Conservation (phyloP, 257 asterid genomes). For the Capsicum chinense region DNA sequence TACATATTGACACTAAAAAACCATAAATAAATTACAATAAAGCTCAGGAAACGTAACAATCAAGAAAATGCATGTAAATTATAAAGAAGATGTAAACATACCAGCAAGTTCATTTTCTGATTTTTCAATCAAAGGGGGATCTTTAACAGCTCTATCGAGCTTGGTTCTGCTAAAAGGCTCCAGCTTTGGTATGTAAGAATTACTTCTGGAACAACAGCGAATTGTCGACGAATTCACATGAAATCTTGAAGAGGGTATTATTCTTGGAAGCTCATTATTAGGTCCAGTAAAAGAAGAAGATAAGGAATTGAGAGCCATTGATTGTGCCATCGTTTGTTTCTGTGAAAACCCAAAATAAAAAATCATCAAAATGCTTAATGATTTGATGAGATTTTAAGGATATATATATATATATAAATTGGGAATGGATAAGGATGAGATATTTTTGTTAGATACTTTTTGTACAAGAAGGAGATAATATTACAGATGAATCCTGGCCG, state of each 20-base stretch:
- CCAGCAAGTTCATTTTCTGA: slow-evolving; percentile 81
- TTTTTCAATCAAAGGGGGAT: slow-evolving; percentile 87
- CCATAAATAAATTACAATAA: not conserved
- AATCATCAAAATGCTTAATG: not conserved
- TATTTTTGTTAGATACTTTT: slow-evolving; percentile 31
- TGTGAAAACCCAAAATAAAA: not conserved
- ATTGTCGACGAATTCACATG: slow-evolving; percentile 36
- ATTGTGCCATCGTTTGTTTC: slow-evolving; percentile 49
- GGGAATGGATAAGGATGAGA: slow-evolving; percentile 67
- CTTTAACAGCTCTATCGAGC: slow-evolving; percentile 66
- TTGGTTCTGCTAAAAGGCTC: slow-evolving; percentile 90
- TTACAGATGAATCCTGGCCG: slow-evolving; percentile 39
- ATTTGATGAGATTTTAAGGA: not conserved
- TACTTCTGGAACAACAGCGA: slow-evolving; percentile 61
- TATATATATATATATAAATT: not conserved
- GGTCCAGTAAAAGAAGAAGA: slow-evolving; percentile 35
- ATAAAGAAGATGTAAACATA: slow-evolving; percentile 29
- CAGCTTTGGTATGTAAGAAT: slow-evolving; percentile 67
- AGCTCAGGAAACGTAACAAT: not conserved
- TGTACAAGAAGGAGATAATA: not conserved
- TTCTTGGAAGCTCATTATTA: slow-evolving; percentile 40
- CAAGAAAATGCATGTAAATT: not conserved
- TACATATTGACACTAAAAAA: no score
- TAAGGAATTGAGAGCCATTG: slow-evolving; percentile 48
- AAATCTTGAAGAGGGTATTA: slow-evolving; percentile 32